phyloP scores from a whole-genome alignment of 805 yeast genomes.

The Saccharomycopsis guyanensis region DNA sequence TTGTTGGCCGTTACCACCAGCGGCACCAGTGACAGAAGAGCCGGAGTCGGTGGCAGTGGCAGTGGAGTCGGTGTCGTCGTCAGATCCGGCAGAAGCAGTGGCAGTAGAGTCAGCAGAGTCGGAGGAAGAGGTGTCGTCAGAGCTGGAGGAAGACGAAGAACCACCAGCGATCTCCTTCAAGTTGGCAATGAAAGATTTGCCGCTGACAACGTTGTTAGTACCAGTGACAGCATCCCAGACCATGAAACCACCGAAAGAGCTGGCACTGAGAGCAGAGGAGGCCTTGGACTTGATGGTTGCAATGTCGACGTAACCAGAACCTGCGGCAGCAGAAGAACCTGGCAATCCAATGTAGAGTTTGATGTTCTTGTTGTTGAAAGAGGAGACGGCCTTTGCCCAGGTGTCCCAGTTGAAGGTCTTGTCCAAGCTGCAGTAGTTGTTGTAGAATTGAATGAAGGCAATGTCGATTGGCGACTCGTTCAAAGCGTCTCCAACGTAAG shows the following conservation, averaged over 20 bases:
- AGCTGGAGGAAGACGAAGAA: background rate
- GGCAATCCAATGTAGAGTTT: slow-evolving; percentile 59
- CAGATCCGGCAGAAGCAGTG: background rate
- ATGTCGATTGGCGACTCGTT: slow-evolving; percentile 51
- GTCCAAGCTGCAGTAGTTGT: slow-evolving; percentile 54
- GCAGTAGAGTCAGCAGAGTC: background rate
- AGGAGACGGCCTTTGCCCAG: slow-evolving; percentile 25
- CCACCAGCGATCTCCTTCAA: slow-evolving; percentile 12
- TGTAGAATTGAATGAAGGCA: slow-evolving; percentile 59
- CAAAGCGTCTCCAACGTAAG: slow-evolving; percentile 41
- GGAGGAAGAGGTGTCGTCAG: background rate
- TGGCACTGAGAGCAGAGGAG: slow-evolving; percentile 18
- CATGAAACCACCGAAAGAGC: slow-evolving; percentile 74
- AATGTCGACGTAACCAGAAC: slow-evolving; percentile 46
- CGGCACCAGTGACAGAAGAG: background rate
- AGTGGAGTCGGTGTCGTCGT: background rate
- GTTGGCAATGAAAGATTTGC: slow-evolving; percentile 7
- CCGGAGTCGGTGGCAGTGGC: background rate
- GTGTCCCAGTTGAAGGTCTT: slow-evolving; percentile 41
- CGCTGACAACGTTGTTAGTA: slow-evolving; percentile 18
- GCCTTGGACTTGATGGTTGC: slow-evolving; percentile 31
- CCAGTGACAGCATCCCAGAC: slow-evolving; percentile 68
- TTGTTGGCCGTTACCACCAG: background rate
- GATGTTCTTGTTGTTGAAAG: slow-evolving; percentile 36
- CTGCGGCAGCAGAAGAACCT: slow-evolving; percentile 44